phyloP scores from a whole-genome alignment of 768 basidiomycete species.

The Lepiota brunneoincarnata region DNA sequence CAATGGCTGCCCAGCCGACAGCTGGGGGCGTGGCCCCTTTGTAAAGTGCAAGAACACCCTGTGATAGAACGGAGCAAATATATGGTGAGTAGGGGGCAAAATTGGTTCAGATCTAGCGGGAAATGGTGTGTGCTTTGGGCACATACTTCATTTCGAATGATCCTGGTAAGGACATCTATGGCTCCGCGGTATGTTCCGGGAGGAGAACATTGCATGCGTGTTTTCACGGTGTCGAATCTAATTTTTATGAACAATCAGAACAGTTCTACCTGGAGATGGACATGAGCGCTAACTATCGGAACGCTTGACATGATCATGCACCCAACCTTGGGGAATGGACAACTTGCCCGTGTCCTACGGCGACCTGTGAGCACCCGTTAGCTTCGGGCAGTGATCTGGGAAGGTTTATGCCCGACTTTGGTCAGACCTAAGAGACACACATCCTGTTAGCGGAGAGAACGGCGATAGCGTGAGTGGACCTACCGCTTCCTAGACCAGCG shows the following conservation, averaged over 20 bases:
- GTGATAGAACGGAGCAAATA: slow-evolving; percentile 11
- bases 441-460: not conserved
- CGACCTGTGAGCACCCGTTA: slow-evolving; percentile 40
- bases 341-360: slow-evolving; percentile 66
- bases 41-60: slow-evolving; percentile 67
- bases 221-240: slow-evolving; percentile 75
- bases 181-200: slow-evolving; percentile 62
- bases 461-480: slow-evolving; percentile 15
- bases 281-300: not conserved
- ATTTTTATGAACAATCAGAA: slow-evolving; percentile 9
- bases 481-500: slow-evolving; percentile 63
- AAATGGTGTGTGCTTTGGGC: not conserved
- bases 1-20: slow-evolving; percentile 71
- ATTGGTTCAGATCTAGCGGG: not conserved
- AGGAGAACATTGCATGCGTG: slow-evolving; percentile 67
- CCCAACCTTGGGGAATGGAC: slow-evolving; percentile 8
- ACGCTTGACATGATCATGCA: not conserved
- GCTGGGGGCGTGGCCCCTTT: slow-evolving; percentile 75
- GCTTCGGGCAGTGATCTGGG: not conserved
- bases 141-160: slow-evolving; percentile 58
- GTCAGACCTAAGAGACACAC: slow-evolving; percentile 38
- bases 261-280: slow-evolving; percentile 4
- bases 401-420: slow-evolving; percentile 33
- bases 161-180: slow-evolving; percentile 54
- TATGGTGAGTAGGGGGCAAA: not conserved